Conservation (phyloP, 306 rosid genomes). For the Arachis stenosperma region DNA sequence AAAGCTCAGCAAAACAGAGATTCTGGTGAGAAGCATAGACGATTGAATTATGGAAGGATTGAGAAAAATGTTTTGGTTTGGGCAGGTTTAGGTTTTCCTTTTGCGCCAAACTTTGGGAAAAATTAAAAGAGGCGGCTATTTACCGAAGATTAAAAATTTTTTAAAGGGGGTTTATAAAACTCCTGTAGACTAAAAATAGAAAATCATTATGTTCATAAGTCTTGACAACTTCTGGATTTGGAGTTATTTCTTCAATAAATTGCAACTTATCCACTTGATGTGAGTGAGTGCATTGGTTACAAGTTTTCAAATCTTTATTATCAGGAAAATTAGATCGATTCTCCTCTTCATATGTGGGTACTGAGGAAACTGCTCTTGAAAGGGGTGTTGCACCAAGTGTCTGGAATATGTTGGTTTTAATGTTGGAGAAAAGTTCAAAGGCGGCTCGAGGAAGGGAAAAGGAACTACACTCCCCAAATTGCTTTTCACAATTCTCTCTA, state of each 20-base stretch:
- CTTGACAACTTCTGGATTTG: constrained; percentile 44
- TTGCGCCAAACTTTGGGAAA: too few species aligned
- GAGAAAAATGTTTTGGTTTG: too few species aligned
- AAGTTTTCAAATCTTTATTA: constrained; percentile 55
- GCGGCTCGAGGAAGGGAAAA: constrained; percentile 76
- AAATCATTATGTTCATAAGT: constrained; percentile 41
- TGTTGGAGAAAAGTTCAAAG: constrained; percentile 66
- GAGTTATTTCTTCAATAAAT: constrained; percentile 37
- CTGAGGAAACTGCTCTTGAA: constrained; percentile 51
- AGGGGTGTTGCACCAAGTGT: constrained; percentile 52
- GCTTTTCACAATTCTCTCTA: constrained; percentile 47
- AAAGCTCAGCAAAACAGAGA: too few species aligned
- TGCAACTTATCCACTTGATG: constrained; percentile 45
- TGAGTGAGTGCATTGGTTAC: constrained; percentile 50
- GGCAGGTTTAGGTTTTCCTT: too few species aligned
- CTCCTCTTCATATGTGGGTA: constrained; percentile 52
- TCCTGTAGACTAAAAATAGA: too few species aligned
- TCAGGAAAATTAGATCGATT: constrained; percentile 45
- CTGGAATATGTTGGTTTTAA: constrained; percentile 63
- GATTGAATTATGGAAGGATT: too few species aligned
- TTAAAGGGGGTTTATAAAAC: too few species aligned
- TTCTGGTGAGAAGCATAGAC: too few species aligned
- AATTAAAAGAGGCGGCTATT: too few species aligned
- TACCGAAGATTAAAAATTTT: too few species aligned
- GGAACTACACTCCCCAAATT: constrained; percentile 58